These are phyloP conservation scores for Phytophthora pisi DNA, from an alignment of 352 stramenopile genomes.

Conservation along the genomic window DNA sequence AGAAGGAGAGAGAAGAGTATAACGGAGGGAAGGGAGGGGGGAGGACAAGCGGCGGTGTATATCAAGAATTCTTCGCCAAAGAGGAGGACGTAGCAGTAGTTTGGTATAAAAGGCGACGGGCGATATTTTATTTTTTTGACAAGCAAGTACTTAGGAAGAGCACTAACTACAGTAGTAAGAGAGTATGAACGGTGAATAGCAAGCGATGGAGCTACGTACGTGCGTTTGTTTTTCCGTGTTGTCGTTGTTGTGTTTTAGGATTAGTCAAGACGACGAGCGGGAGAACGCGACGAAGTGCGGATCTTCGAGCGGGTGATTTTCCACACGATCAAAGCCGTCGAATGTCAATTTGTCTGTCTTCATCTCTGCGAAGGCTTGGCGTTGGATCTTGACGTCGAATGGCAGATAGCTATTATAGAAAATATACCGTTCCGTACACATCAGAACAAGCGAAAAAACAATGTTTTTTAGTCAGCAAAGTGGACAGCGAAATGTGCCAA, in stretches of 20 bases:
- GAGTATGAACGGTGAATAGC: constrained; percentile 40
- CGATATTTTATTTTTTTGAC: constrained; percentile 47
- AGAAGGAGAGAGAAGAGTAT: not conserved
- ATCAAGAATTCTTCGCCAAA: constrained; percentile 31
- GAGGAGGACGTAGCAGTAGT: constrained; percentile 39
- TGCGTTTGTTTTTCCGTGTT: not conserved
- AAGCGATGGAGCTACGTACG: constrained; percentile 26
- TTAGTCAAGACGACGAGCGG: constrained; percentile 14
- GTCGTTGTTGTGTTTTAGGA: not conserved
- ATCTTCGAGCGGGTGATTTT: constrained; percentile 58
- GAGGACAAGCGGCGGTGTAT: constrained; percentile 18
- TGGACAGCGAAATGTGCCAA: not conserved
- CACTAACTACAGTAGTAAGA: constrained; percentile 42
- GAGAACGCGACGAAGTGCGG: constrained; percentile 70
- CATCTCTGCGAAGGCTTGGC: constrained; percentile 75
- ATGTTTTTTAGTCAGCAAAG: constrained; percentile 7
- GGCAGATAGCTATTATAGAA: constrained; percentile 53
- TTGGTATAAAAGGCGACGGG: constrained; percentile 41
- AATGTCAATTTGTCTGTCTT: constrained; percentile 74
- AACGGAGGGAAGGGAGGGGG: not conserved
- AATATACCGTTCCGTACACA: not conserved
- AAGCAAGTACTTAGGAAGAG: constrained; percentile 37
- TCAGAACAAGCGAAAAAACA: constrained; percentile 1
- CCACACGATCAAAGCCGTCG: constrained; percentile 64
- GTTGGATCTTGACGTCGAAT: constrained; percentile 78